Conservation (phyloP, 108 stramenopile species). For the Fragilaria radians region DNA sequence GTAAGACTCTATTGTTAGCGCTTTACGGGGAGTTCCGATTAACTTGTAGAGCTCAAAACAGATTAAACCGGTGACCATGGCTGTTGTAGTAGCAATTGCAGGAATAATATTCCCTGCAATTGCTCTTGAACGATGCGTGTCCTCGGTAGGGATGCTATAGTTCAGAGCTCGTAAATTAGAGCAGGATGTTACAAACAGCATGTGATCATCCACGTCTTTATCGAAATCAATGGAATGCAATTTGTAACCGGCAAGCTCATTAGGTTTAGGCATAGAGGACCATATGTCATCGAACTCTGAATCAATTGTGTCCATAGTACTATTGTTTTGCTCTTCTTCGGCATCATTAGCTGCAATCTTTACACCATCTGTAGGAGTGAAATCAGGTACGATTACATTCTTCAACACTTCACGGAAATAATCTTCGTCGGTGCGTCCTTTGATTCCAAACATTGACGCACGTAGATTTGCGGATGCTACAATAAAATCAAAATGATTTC, state of each 20-base stretch:
- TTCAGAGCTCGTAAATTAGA: slow-evolving; percentile 95
- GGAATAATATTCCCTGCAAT: slow-evolving; percentile 99
- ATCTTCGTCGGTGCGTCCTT: slow-evolving; percentile 74
- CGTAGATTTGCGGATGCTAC: slow-evolving; percentile 92
- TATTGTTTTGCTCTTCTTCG: slow-evolving; percentile 62
- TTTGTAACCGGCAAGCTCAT: slow-evolving; percentile 84
- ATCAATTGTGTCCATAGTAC: slow-evolving; percentile 39
- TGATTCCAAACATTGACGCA: slow-evolving; percentile 88
- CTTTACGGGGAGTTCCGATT: slow-evolving; percentile 78
- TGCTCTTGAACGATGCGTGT: slow-evolving; percentile 93
- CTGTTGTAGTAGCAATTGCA: slow-evolving; percentile 98
- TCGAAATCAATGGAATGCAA: slow-evolving; percentile 93
- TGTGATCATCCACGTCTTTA: slow-evolving; percentile 97
- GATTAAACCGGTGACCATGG: slow-evolving; percentile 94
- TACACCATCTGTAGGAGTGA: slow-evolving; percentile 87
- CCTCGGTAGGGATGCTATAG: slow-evolving; percentile 96
- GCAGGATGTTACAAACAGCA: slow-evolving; percentile 94
- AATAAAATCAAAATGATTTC: slow-evolving; percentile 91
- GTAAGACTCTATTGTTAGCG: slow-evolving; percentile 88
- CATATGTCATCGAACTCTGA: slow-evolving; percentile 55
- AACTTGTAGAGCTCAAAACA: slow-evolving; percentile 97
- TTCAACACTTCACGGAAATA: slow-evolving; percentile 64
- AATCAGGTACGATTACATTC: slow-evolving; percentile 92
- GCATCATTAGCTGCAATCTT: slow-evolving; percentile 97
- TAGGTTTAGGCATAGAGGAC: slow-evolving; percentile 64